phyloP scores from a whole-genome alignment of 106 monocot species.

The Allium sativum region DNA sequence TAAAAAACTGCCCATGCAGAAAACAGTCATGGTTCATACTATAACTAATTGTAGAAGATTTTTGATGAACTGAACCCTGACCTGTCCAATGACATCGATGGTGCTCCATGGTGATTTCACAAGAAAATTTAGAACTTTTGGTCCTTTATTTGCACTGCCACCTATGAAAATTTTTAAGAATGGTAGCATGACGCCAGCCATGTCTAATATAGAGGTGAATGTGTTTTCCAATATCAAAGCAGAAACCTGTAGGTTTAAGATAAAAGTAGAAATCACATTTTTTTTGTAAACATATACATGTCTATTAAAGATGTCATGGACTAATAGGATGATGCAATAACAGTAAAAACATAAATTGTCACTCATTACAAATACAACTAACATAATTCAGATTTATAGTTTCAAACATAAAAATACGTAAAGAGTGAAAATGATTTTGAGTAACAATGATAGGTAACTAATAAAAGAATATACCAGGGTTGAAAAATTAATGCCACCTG shows the following conservation, averaged over 20 bases:
- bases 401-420: background rate
- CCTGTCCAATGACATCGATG: slow-evolving; percentile 75
- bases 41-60: too few relatives aligned
- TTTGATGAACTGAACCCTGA: slow-evolving; percentile 6
- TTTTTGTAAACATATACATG: slow-evolving; percentile 2
- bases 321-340: too few relatives aligned
- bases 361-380: background rate
- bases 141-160: slow-evolving; percentile 53
- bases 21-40: too few relatives aligned
- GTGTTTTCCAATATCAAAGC: slow-evolving; percentile 93
- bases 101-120: slow-evolving; percentile 95
- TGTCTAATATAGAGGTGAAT: slow-evolving; percentile 94
- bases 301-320: background rate
- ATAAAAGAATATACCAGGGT: too few relatives aligned
- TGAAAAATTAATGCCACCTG: too few relatives aligned
- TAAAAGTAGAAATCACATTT: background rate
- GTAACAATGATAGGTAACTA: too few relatives aligned
- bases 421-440: background rate
- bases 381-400: background rate
- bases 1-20: too few relatives aligned
- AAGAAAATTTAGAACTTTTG: slow-evolving; percentile 73
- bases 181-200: slow-evolving; percentile 88
- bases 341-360: background rate
- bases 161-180: slow-evolving; percentile 85
- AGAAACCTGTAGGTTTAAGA: slow-evolving; percentile 51